Evolutionary conservation across 108 stramenopile species (phyloP), one percentile per base, ranked within the genome.

Genomic region (Pseudonitzschia delicatissima): DNA sequence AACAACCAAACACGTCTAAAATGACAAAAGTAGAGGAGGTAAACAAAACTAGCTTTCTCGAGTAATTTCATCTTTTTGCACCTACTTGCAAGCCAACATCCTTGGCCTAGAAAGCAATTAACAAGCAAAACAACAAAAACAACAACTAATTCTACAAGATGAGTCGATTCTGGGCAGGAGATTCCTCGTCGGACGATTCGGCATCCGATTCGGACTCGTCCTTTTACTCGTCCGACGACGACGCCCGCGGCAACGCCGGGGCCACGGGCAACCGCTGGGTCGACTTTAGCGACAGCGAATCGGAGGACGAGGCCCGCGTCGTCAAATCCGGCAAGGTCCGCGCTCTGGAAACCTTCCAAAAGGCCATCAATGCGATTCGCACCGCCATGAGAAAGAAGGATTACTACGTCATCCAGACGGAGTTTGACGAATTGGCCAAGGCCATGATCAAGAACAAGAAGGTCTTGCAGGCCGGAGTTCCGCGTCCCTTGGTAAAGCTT

Each of bases 251-350:
- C 35, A 63, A 21, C n/a, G 60, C 63, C 33, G 74, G 36, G 29
- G 60, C 57, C 25, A 71, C 34, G 31, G 72, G 32, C 31, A 85
- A 82, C 52, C 73, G 77, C 2, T 81, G 82, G 84, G 77, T 69
- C 12, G 76, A 74, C 21, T 51, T 73, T 50, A 67, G 74, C 39
- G 80, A 80, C 66, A 69, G 65, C 29, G 86, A 83, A 39, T 74
- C 75, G 29, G 96, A 96, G 37, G 96, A 98, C 59, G 95, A 96
- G 66, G 95, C 81, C 26, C 88, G 98, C 65, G 96, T 98, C 42
- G 98, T 97, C 57, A 96, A 96, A 76, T 92, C 93, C 4, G 94
- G 85, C 66, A 90, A 94, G 84, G 92, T 93, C 29, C 83, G 92
- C 34, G 82, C 96, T 62, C 80, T 90, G 60, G 98, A 97, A 64